Evolutionary conservation across 2,329 filamentous ascomycete species (phyloP).

Genomic region (Blastomyces emzantsi): DNA sequence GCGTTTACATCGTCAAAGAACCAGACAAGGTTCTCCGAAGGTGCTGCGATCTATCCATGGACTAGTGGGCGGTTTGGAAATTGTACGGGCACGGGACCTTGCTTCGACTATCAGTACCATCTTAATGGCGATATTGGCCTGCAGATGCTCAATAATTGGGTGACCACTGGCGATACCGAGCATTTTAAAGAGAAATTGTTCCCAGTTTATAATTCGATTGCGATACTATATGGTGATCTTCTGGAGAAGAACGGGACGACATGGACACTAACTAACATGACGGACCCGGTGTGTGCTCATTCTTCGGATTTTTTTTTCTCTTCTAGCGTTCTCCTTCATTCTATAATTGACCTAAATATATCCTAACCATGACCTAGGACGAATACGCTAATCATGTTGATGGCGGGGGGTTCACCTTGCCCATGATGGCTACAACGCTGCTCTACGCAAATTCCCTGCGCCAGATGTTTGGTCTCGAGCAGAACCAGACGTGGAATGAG

Average conservation of each 20-base stretch:
- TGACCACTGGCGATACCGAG: slow-evolving; percentile 49
- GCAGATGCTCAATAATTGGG: slow-evolving; percentile 52
- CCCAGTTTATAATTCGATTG: slow-evolving; percentile 56
- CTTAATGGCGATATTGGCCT: slow-evolving; percentile 61
- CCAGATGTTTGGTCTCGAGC: slow-evolving; percentile 43
- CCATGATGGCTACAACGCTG: slow-evolving; percentile 49
- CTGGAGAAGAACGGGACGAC: slow-evolving; percentile 51
- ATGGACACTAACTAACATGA: slow-evolving; percentile 53
- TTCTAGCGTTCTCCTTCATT: background rate
- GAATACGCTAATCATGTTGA: slow-evolving; percentile 61
- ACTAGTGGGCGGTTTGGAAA: slow-evolving; percentile 59
- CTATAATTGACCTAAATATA: background rate
- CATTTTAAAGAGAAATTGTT: slow-evolving; percentile 49
- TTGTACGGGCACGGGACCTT: slow-evolving; percentile 55
- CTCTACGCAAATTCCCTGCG: slow-evolving; percentile 51
- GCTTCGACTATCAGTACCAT: slow-evolving; percentile 65
- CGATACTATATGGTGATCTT: slow-evolving; percentile 52
- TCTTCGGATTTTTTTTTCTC: background rate
- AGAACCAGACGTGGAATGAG: slow-evolving; percentile 51
- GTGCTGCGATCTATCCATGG: slow-evolving; percentile 58
- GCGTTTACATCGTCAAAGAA: slow-evolving; percentile 52
- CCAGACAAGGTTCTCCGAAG: slow-evolving; percentile 46
- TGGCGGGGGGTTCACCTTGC: slow-evolving; percentile 61
- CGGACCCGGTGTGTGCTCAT: slow-evolving; percentile 52
- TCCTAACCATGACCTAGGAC: slow-evolving; percentile 33